These are phyloP conservation scores for Clarireedia hainanense DNA, from an alignment of 2,329 filamentous ascomycete genomes.

Conservation along the genomic window DNA sequence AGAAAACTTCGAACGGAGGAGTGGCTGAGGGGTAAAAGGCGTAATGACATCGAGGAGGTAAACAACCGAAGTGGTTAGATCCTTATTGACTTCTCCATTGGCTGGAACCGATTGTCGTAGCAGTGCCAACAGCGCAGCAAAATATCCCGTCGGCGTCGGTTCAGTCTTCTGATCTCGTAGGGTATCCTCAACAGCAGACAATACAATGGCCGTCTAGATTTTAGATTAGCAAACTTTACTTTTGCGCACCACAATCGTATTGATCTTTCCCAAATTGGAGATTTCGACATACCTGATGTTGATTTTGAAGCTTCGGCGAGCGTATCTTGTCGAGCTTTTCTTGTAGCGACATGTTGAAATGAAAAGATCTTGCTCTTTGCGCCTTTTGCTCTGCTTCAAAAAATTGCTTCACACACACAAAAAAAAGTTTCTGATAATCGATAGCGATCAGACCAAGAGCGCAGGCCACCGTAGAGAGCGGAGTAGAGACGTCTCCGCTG, in stretches of 20 bases:
- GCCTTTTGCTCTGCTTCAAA: slow-evolving; percentile 13
- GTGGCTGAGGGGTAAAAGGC: slow-evolving; percentile 71
- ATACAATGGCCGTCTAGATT: slow-evolving; percentile 68
- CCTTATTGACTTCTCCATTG: slow-evolving; percentile 64
- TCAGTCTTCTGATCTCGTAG: slow-evolving; percentile 81
- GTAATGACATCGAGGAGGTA: slow-evolving; percentile 94
- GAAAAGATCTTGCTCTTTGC: slow-evolving; percentile 18
- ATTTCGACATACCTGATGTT: slow-evolving; percentile 64
- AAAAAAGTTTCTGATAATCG: slow-evolving; percentile 14
- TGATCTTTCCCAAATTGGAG: neutral
- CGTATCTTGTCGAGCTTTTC: slow-evolving; percentile 97
- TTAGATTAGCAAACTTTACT: slow-evolving; percentile 7
- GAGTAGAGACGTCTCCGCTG: too few relatives aligned
- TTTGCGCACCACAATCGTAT: neutral
- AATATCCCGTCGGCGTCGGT: slow-evolving; percentile 82
- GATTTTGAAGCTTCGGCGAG: slow-evolving; percentile 90
- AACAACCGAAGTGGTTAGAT: slow-evolving; percentile 77
- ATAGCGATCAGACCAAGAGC: slow-evolving; percentile 13
- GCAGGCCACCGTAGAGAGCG: slow-evolving; percentile 9
- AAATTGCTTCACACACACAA: slow-evolving; percentile 8
- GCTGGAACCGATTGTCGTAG: slow-evolving; percentile 66
- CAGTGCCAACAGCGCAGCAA: slow-evolving; percentile 86
- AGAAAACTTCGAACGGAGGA: slow-evolving; percentile 90
- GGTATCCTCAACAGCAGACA: slow-evolving; percentile 87
- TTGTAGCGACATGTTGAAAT: slow-evolving; percentile 53